Conservation (phyloP, 257 asterid species). For the Verbena officinalis region DNA sequence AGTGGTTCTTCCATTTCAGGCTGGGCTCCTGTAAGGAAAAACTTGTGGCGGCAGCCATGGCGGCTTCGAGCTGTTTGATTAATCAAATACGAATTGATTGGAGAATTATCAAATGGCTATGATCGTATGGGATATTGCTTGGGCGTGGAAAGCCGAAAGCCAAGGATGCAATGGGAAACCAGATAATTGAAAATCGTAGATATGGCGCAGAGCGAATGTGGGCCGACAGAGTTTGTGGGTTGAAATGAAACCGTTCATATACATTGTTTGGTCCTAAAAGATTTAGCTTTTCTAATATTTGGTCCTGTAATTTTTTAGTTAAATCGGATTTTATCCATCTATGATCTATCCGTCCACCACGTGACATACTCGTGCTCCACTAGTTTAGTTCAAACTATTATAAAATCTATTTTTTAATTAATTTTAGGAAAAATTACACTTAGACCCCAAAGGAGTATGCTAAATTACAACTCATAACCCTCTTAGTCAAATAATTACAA, state of each 20-base stretch:
- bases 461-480: too few relatives aligned
- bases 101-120: neutral
- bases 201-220: conserved; percentile 14
- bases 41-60: conserved; percentile 55
- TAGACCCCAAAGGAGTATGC: too few relatives aligned
- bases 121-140: conserved; percentile 15
- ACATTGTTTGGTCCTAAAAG: too few relatives aligned
- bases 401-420: too few relatives aligned
- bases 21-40: conserved; percentile 46
- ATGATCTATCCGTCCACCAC: too few relatives aligned
- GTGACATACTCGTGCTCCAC: too few relatives aligned
- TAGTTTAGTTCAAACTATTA: too few relatives aligned
- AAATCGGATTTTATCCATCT: too few relatives aligned
- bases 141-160: conserved; percentile 4
- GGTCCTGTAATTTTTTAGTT: too few relatives aligned
- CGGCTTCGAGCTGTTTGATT: conserved; percentile 19
- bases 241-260: neutral
- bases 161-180: conserved; percentile 19
- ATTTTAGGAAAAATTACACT: too few relatives aligned
- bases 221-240: conserved; percentile 4
- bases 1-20: conserved; percentile 47
- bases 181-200: conserved; percentile 17
- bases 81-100: conserved; percentile 3
- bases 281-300: too few relatives aligned
- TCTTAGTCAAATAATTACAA: too few relatives aligned